phyloP scores from a whole-genome alignment of 2,329 filamentous ascomycete genomes.

The Aspergillus amoenus region DNA sequence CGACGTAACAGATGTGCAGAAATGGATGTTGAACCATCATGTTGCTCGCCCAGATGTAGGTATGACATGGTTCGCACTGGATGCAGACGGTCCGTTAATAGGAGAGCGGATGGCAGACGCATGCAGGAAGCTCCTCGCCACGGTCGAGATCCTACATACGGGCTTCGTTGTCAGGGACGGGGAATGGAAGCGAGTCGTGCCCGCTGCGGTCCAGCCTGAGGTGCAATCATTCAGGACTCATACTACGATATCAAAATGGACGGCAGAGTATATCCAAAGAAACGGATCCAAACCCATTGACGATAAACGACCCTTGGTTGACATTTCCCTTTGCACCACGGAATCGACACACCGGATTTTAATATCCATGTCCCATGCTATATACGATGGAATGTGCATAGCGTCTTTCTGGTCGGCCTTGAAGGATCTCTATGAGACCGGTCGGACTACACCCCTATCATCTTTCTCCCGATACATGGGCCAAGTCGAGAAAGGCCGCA shows the following conservation, averaged over 20 bases:
- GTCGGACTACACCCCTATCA: background rate
- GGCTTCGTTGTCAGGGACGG: background rate
- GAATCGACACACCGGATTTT: background rate
- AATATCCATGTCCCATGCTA: background rate
- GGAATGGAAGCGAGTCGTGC: background rate
- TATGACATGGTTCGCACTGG: background rate
- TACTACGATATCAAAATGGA: background rate
- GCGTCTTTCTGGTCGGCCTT: background rate
- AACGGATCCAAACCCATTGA: background rate
- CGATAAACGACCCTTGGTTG: background rate
- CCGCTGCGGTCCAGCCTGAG: background rate
- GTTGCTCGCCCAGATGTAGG: background rate
- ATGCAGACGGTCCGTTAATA: background rate
- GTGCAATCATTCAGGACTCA: background rate
- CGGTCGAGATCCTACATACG: background rate
- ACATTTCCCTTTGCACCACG: background rate
- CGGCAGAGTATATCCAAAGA: background rate
- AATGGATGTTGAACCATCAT: background rate
- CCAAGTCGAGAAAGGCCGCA: background rate
- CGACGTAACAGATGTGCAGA: background rate
- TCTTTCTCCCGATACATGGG: background rate
- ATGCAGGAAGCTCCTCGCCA: background rate
- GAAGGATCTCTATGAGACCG: background rate
- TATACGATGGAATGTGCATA: background rate
- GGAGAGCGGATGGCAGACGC: background rate